A percentile compares a stretch with the other conserved stretches of the same genome.
Conservation (phyloP, 306 rosid species). For the Quercus mongolica region DNA sequence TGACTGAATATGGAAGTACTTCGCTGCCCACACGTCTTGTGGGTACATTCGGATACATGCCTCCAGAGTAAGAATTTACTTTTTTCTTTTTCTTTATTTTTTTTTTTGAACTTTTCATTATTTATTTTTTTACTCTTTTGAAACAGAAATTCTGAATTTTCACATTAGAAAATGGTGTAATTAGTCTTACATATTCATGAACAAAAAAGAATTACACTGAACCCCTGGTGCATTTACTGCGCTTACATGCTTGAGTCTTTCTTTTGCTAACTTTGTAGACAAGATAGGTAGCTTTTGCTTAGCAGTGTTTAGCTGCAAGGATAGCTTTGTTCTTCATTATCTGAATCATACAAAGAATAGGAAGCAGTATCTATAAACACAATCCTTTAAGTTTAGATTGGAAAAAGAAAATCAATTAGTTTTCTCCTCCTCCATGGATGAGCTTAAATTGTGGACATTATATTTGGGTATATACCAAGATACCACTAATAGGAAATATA, state of each 20-base stretch:
- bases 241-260: not conserved
- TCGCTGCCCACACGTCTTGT: conserved; percentile 64
- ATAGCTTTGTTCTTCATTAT: not conserved
- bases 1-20: conserved; percentile 53
- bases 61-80: conserved; percentile 59
- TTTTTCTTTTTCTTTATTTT: not conserved
- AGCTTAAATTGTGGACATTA: not conserved
- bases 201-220: not conserved
- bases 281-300: conserved; percentile 5
- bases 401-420: not conserved
- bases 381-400: not conserved
- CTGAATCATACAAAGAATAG: not conserved
- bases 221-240: not conserved
- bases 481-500: not conserved
- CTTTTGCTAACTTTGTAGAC: not conserved
- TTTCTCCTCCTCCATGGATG: not conserved
- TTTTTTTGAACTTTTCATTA: not conserved
- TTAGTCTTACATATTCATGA: not conserved
- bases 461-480: not conserved
- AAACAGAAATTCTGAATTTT: not conserved
- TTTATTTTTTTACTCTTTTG: not conserved
- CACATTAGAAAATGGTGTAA: not conserved
- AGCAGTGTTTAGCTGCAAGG: not conserved
- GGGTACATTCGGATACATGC: conserved; percentile 83
- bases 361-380: not conserved